phyloP scores from a whole-genome alignment of 2,329 filamentous ascomycete species.

The Fusarium agapanthi region DNA sequence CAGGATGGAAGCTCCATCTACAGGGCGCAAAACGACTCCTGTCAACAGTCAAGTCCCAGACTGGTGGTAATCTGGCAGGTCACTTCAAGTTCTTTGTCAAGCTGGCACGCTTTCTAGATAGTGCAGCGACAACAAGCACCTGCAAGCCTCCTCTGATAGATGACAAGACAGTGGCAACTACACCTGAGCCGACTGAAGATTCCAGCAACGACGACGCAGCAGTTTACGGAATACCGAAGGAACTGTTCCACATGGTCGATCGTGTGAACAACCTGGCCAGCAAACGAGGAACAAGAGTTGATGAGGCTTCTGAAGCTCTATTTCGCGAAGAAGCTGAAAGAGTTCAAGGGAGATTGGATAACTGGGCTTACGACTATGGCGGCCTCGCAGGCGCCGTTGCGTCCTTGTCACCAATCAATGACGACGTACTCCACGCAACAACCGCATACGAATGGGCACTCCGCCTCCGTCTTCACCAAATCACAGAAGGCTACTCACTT shows the following conservation, averaged over 20 bases:
- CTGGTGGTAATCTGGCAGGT: not conserved
- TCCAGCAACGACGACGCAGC: not conserved
- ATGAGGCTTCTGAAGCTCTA: not conserved
- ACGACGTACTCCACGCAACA: conserved; percentile 3
- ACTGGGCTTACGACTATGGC: conserved; percentile 7
- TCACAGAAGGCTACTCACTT: not conserved
- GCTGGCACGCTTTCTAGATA: not conserved
- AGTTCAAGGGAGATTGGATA: not conserved
- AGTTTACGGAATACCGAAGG: conserved; percentile 2
- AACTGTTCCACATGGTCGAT: conserved; percentile 4
- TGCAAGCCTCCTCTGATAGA: conserved; percentile 5
- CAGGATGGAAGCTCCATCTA: not conserved
- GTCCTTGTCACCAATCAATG: not conserved
- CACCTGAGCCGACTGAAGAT: not conserved
- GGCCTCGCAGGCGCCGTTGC: not conserved
- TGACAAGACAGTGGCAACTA: not conserved
- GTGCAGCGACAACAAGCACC: not conserved
- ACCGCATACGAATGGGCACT: conserved; percentile 11
- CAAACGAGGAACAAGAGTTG: conserved; percentile 1
- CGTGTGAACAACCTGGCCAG: not conserved
- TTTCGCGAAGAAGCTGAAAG: not conserved
- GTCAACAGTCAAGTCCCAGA: not conserved
- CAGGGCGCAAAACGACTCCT: conserved; percentile 3
- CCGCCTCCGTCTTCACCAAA: conserved; percentile 4
- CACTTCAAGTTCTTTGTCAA: conserved; percentile 4